A percentile compares a stretch with the other conserved stretches of the same genome.
Conservation (phyloP, 176 grass and related monocot species). For the Aegilops speltoides region DNA sequence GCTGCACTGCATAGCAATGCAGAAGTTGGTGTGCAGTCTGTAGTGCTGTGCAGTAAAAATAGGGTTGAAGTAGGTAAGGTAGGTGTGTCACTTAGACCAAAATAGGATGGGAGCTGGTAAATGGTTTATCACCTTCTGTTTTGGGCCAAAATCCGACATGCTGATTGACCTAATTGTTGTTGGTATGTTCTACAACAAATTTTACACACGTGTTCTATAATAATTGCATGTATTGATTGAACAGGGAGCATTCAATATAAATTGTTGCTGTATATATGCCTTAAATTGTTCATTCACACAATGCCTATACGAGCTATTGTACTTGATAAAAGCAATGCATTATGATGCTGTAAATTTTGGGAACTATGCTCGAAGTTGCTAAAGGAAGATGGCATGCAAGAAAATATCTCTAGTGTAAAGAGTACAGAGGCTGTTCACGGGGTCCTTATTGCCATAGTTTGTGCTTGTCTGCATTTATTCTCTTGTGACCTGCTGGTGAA, state of each 20-base stretch:
- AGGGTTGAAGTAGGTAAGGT: not conserved
- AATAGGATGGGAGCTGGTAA: not conserved
- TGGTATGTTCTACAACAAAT: not conserved
- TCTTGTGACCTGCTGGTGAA: no score
- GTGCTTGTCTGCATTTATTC: no score
- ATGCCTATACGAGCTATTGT: not conserved
- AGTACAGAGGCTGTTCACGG: no score
- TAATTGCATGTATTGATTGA: not conserved
- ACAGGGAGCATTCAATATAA: not conserved
- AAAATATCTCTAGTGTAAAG: no score
- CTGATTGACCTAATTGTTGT: no score
- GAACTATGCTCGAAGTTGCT: no score
- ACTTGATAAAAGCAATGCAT: not conserved
- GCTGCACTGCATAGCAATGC: not conserved
- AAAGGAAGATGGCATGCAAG: no score
- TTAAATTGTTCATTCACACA: not conserved
- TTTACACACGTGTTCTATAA: not conserved
- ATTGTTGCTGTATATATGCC: not conserved
- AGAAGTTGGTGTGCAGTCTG: not conserved
- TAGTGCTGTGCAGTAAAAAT: not conserved
- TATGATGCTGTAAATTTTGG: not conserved
- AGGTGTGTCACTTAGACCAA: not conserved
- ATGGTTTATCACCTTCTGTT: not conserved
- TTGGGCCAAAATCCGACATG: no score
- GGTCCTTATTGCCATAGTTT: no score